phyloP scores from a whole-genome alignment of 2,329 filamentous ascomycete genomes.

The Orbilia ellipsospora region DNA sequence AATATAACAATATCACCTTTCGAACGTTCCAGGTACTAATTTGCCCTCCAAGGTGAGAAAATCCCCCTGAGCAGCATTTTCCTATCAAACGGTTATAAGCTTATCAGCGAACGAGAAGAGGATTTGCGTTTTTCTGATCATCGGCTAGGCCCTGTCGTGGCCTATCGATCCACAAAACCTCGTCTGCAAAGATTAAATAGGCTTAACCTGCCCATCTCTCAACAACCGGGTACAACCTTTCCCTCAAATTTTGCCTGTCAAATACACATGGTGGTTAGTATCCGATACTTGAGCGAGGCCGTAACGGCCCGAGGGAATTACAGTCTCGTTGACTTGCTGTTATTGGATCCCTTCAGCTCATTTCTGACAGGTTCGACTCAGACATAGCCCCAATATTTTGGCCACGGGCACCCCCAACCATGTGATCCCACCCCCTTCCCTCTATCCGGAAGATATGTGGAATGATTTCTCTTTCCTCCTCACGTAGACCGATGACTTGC shows the following conservation, averaged over 20 bases:
- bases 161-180: constrained; percentile 53
- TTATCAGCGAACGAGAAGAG: constrained; percentile 29
- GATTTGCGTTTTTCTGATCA: constrained; percentile 51
- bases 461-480: background rate
- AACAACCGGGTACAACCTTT: constrained; percentile 12
- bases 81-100: constrained; percentile 18
- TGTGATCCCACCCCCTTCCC: constrained; percentile 22
- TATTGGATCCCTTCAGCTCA: constrained; percentile 55
- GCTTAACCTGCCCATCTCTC: constrained; percentile 34
- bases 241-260: constrained; percentile 30
- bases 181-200: constrained; percentile 48
- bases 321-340: constrained; percentile 18
- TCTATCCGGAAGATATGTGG: constrained; percentile 2
- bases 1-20: constrained; percentile 4
- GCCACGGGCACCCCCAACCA: constrained; percentile 38
- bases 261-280: constrained; percentile 9
- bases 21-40: constrained; percentile 39
- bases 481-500: background rate
- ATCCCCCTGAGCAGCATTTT: constrained; percentile 25
- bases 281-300: constrained; percentile 38
- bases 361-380: constrained; percentile 55
- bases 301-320: constrained; percentile 46
- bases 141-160: constrained; percentile 34
- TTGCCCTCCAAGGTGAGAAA: constrained; percentile 9
- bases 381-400: constrained; percentile 53